These are phyloP conservation scores for Candida namnaoensis DNA, from an alignment of 805 yeast species.

Conservation along the genomic window DNA sequence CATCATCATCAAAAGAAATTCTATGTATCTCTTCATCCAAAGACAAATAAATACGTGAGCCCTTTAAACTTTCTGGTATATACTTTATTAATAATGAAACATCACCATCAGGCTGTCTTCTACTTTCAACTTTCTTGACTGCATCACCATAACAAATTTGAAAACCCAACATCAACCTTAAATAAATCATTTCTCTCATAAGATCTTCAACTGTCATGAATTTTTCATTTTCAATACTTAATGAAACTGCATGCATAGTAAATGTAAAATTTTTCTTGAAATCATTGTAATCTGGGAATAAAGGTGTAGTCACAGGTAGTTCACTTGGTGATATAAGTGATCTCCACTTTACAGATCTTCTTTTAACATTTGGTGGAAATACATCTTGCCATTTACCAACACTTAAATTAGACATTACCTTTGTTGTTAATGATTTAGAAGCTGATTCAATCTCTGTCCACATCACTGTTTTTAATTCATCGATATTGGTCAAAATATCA, in stretches of 20 bases:
- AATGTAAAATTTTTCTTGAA: constrained; percentile 68
- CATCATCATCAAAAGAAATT: constrained; percentile 62
- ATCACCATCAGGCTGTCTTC: constrained; percentile 45
- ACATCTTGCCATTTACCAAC: constrained; percentile 90
- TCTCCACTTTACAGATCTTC: constrained; percentile 80
- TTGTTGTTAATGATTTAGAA: constrained; percentile 52
- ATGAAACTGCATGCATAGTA: constrained; percentile 72
- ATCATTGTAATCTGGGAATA: constrained; percentile 65
- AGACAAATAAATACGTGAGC: constrained; percentile 64
- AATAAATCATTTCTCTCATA: constrained; percentile 79
- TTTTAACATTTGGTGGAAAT: constrained; percentile 62
- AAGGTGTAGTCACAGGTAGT: constrained; percentile 70
- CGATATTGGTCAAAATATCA: neutral
- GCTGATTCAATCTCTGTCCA: constrained; percentile 73
- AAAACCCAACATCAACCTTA: constrained; percentile 79
- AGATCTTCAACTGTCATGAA: constrained; percentile 49
- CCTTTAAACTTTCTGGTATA: constrained; percentile 41
- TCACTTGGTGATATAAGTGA: constrained; percentile 92
- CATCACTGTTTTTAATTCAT: constrained; percentile 17
- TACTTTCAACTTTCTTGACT: constrained; percentile 58
- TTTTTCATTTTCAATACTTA: constrained; percentile 49
- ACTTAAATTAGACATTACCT: constrained; percentile 45
- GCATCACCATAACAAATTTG: constrained; percentile 76
- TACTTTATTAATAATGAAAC: constrained; percentile 49
- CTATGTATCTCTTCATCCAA: constrained; percentile 83